A percentile compares a stretch with the other conserved stretches of the same genome.
Evolutionary conservation across 495 filamentous ascomycete genomes (phyloP).

Genomic region (Aspergillus panamensis): DNA sequence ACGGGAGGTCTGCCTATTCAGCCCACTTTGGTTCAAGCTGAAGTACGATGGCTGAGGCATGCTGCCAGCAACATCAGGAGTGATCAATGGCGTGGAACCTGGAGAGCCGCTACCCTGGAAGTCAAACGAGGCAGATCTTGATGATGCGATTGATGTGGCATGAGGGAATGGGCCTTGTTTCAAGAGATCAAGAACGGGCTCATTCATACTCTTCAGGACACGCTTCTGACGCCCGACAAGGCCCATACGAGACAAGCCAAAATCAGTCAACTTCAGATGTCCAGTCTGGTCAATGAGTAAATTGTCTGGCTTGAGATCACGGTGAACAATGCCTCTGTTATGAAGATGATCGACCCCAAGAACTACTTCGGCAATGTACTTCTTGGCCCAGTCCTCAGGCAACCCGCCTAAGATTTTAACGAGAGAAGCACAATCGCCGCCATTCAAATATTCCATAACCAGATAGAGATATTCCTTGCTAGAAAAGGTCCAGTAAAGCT

Average conservation of each 20-base stretch:
- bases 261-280: slow-evolving; percentile 95
- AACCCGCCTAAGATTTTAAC: slow-evolving; percentile 90
- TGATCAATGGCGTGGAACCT: slow-evolving; percentile 79
- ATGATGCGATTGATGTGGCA: slow-evolving; percentile 81
- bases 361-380: slow-evolving; percentile 93
- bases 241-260: slow-evolving; percentile 96
- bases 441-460: slow-evolving; percentile 99
- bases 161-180: slow-evolving; percentile 89
- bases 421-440: slow-evolving; percentile 92
- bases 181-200: slow-evolving; percentile 82
- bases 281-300: slow-evolving; percentile 95
- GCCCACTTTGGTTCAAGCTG: slow-evolving; percentile 64
- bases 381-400: slow-evolving; percentile 95
- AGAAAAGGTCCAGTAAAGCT: slow-evolving; percentile 98
- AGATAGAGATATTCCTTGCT: slow-evolving; percentile 99
- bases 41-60: slow-evolving; percentile 90
- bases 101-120: slow-evolving; percentile 78
- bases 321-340: slow-evolving; percentile 88
- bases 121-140: slow-evolving; percentile 94
- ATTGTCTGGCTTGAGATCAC: slow-evolving; percentile 96
- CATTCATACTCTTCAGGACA: slow-evolving; percentile 74
- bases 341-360: slow-evolving; percentile 94
- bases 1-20: slow-evolving; percentile 68
- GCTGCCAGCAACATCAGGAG: slow-evolving; percentile 65
- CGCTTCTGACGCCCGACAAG: slow-evolving; percentile 94